These are phyloP conservation scores for Thymus quinquecostatus DNA, from an alignment of 257 asterid species.

Conservation along the genomic window DNA sequence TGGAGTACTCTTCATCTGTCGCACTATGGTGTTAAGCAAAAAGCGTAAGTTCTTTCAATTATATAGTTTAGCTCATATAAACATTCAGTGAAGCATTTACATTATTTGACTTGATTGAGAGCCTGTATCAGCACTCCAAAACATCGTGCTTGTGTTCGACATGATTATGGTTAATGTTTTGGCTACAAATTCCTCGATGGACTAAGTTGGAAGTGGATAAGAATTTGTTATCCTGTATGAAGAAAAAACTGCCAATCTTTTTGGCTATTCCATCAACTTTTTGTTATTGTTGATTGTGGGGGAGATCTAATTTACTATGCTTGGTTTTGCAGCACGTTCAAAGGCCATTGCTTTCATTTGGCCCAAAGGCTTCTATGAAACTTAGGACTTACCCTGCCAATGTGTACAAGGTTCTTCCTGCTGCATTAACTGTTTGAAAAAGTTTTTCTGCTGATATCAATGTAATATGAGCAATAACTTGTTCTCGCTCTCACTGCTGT, in stretches of 20 bases:
- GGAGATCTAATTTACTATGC: constrained; percentile 25
- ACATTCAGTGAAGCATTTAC: neutral
- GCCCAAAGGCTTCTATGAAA: constrained; percentile 87
- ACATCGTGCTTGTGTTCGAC: neutral
- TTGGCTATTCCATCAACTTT: constrained; percentile 21
- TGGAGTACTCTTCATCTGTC: neutral
- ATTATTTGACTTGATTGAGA: neutral
- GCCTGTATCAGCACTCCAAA: neutral
- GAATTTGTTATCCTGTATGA: constrained; percentile 10
- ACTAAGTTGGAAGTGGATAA: neutral
- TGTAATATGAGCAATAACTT: constrained; percentile 15
- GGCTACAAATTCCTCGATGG: neutral
- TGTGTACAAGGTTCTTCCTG: constrained; percentile 76
- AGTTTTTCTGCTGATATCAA: constrained; percentile 19
- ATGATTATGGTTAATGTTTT: neutral
- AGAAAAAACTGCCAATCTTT: neutral
- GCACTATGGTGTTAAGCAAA: neutral
- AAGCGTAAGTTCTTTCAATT: neutral
- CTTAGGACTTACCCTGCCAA: constrained; percentile 75
- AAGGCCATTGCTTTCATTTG: constrained; percentile 88
- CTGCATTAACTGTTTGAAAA: neutral
- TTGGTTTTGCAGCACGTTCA: constrained; percentile 83
- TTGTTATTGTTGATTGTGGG: constrained; percentile 18
- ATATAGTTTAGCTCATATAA: neutral
- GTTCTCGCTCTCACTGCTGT: constrained; percentile 26